Conservation (phyloP, 2,329 filamentous ascomycete species). For the Beauveria sp. region DNA sequence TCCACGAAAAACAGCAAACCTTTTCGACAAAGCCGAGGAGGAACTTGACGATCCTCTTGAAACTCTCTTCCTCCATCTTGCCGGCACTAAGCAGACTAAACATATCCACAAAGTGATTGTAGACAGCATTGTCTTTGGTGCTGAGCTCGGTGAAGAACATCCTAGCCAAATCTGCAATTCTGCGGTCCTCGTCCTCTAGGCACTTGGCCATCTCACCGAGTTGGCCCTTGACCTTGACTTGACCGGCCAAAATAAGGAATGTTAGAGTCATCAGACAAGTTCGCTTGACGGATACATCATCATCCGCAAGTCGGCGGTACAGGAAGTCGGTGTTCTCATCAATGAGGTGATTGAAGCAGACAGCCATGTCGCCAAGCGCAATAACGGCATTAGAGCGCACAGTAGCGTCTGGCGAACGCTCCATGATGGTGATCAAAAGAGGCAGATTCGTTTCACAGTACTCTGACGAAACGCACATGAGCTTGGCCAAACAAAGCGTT, state of each 20-base stretch:
- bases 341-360: constrained; percentile 98
- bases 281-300: constrained; percentile 83
- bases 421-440: constrained; percentile 94
- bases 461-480: constrained; percentile 96
- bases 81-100: constrained; percentile 85
- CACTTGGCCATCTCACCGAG: constrained; percentile 99
- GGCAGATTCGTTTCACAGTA: constrained; percentile 92
- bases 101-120: constrained; percentile 99
- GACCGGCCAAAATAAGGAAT: constrained; percentile 91
- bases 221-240: constrained; percentile 99
- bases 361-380: constrained; percentile 95
- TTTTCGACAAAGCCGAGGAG: constrained; percentile 95
- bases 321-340: constrained; percentile 99
- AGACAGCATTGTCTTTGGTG: constrained; percentile 97
- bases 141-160: constrained; percentile 99
- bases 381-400: constrained; percentile 95
- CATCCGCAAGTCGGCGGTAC: constrained; percentile 85
- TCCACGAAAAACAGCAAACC: constrained; percentile 43
- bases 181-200: constrained; percentile 89
- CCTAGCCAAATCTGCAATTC: constrained; percentile 83
- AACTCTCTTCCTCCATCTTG: constrained; percentile 73
- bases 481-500: constrained; percentile 88
- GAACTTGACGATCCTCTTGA: constrained; percentile 85
- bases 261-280: constrained; percentile 98
- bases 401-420: constrained; percentile 84